phyloP scores from a whole-genome alignment of 2,329 filamentous ascomycete genomes.

The Cyphellophora europaea region DNA sequence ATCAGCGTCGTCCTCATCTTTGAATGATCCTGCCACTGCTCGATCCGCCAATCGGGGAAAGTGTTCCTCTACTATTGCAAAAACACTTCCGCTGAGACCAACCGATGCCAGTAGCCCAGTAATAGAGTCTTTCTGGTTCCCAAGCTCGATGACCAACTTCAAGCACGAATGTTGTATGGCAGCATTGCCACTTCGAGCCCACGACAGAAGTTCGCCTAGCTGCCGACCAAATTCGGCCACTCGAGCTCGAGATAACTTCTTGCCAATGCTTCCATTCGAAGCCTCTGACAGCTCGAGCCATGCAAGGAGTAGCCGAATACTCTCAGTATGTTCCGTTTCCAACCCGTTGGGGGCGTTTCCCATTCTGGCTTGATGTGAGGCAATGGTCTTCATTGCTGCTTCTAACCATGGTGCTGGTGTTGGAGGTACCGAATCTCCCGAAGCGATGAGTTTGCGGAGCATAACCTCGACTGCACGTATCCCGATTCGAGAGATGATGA shows the following conservation, averaged over 20 bases:
- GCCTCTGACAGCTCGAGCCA: conserved; percentile 11
- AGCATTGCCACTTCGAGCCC: conserved; percentile 6
- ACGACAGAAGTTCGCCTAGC: conserved; percentile 8
- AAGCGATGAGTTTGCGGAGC: conserved; percentile 9
- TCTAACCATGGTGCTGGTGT: conserved; percentile 5
- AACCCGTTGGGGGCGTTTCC: background rate
- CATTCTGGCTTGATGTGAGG: conserved; percentile 5
- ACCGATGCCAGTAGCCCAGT: conserved; percentile 56
- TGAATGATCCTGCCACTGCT: conserved; percentile 20
- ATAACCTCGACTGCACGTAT: conserved; percentile 15
- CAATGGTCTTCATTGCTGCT: background rate
- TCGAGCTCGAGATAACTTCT: conserved; percentile 2
- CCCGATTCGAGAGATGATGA: conserved; percentile 5
- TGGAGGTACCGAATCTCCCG: conserved; percentile 7
- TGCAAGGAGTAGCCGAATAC: conserved; percentile 9
- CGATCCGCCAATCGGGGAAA: conserved; percentile 23
- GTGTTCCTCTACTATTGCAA: conserved; percentile 23
- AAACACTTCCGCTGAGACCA: conserved; percentile 27
- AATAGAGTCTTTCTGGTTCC: conserved; percentile 66
- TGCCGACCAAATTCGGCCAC: conserved; percentile 9
- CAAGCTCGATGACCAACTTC: conserved; percentile 72
- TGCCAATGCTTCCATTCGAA: conserved; percentile 4
- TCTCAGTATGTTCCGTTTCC: conserved; percentile 2
- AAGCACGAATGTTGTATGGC: conserved; percentile 36
- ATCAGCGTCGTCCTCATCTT: conserved; percentile 27